Evolutionary conservation across 2,329 filamentous ascomycete genomes (phyloP).

Genomic region (Macroventuria anomochaeta): DNA sequence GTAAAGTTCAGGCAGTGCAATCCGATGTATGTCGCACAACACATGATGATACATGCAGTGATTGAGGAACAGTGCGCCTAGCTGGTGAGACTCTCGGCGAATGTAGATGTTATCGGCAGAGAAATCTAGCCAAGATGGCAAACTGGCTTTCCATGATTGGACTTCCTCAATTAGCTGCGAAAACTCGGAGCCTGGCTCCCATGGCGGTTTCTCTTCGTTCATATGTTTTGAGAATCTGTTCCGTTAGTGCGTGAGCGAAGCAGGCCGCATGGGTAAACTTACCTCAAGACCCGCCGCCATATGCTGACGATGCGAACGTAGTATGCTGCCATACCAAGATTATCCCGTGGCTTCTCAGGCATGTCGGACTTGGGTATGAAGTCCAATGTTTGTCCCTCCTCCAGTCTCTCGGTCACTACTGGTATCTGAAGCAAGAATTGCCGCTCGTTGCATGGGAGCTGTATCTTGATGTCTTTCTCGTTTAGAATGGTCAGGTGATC

Average conservation of each 20-base stretch:
- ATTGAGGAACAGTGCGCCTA: conserved; percentile 41
- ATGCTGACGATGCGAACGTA: conserved; percentile 43
- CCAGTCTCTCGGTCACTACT: conserved; percentile 37
- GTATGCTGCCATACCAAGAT: conserved; percentile 42
- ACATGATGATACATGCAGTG: conserved; percentile 47
- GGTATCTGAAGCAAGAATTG: conserved; percentile 43
- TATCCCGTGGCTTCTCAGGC: conserved; percentile 39
- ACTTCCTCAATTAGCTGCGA: conserved; percentile 34
- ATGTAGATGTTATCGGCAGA: conserved; percentile 46
- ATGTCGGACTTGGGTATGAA: conserved; percentile 33
- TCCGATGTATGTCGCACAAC: conserved; percentile 41
- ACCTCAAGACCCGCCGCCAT: conserved; percentile 41
- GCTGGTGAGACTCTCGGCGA: conserved; percentile 41
- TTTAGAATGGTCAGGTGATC: conserved; percentile 44
- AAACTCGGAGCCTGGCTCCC: conserved; percentile 39
- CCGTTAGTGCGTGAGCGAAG: not conserved
- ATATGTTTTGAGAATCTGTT: conserved; percentile 40
- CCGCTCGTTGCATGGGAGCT: conserved; percentile 43
- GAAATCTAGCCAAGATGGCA: conserved; percentile 42
- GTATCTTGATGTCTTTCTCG: conserved; percentile 43
- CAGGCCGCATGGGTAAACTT: not conserved
- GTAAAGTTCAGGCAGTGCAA: conserved; percentile 41
- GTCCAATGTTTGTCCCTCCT: conserved; percentile 34
- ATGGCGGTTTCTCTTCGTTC: conserved; percentile 41
- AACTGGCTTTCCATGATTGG: conserved; percentile 36